Base-by-base conservation (phyloP, 129 eudicot species). In the Flaveria bidentis region DNA sequence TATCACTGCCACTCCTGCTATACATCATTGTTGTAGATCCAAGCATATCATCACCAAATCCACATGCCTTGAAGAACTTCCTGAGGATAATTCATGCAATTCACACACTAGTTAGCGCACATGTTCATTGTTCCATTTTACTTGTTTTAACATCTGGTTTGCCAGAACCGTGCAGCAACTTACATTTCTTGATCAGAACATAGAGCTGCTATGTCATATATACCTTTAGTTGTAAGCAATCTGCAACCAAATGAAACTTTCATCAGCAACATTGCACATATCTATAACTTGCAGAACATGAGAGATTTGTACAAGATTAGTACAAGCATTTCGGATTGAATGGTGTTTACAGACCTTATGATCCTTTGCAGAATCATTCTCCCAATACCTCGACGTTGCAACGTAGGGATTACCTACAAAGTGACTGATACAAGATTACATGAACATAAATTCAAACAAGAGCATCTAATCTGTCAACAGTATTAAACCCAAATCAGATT, bases 1-100 rank as follows among this genome's bases (percentile, higher is more conserved):
- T 51, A 45, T 63, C 46, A 11, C 84, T 76, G 52, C 85, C 68
- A 11, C 86, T 68, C 62, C 86, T 84, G 10, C 87, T 81, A 82
- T 91, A 91, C 93, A 91, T 94, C 99, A 94, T 94, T 67, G 99
- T 91, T n/a, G 99, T 94, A 41, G 99, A 87, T 84, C 83, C 87
- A 71, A 91, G 87, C 11, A 86, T 71, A 79, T 91, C 96, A 60
- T 86, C 91, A 51, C 96, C 99, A 73, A 94, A 91, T 84, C 97
- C 97, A 80, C 99, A 94, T 13, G 96, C 93, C 80, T 82, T 78
- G 36, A 94, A 89, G 80, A 94, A 91, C 22, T 44, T 75, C 89
- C 99, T 94, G 90, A 69, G 73, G 80, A 56, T 30, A 76, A 44
- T 45, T 75, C 46, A 49, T 82, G 49, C 60, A 56, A 53, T 69